Evolutionary conservation across 805 yeast species (phyloP).

Genomic region (Suhomyces vadensis): DNA sequence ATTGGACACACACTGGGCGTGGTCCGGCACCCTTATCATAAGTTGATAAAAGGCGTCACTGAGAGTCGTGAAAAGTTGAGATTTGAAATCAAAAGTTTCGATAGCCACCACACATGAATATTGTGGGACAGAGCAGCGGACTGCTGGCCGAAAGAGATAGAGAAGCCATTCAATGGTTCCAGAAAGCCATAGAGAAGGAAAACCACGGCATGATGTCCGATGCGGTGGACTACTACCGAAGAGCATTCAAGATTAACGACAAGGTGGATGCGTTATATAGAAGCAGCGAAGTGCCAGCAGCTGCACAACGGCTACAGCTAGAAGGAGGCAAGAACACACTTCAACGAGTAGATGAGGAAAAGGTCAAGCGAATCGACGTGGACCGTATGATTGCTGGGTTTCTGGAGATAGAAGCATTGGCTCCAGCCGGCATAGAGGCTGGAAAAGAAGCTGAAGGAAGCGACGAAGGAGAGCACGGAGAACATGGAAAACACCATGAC

Average conservation of each 20-base stretch:
- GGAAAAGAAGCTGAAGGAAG: slow-evolving; percentile 22
- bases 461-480: too few species aligned
- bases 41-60: too few species aligned
- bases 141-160: slow-evolving; percentile 7
- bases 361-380: slow-evolving; percentile 44
- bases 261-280: slow-evolving; percentile 72
- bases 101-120: background rate
- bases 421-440: slow-evolving; percentile 24
- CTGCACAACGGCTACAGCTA: slow-evolving; percentile 24
- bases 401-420: slow-evolving; percentile 27
- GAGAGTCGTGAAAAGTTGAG: background rate
- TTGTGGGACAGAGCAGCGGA: background rate
- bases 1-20: too few species aligned
- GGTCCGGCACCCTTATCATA: too few species aligned
- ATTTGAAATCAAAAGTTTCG: background rate
- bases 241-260: slow-evolving; percentile 60
- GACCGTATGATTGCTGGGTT: slow-evolving; percentile 39
- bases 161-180: slow-evolving; percentile 65
- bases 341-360: slow-evolving; percentile 34
- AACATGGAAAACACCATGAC: slow-evolving; percentile 16
- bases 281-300: slow-evolving; percentile 48
- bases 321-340: slow-evolving; percentile 31
- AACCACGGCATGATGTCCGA: slow-evolving; percentile 75
- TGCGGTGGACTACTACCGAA: slow-evolving; percentile 70
- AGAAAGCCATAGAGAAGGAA: slow-evolving; percentile 71